These are phyloP conservation scores for Sclerotinia sclerotiorum DNA, from an alignment of 2,329 filamentous ascomycete species.

Conservation along the genomic window DNA sequence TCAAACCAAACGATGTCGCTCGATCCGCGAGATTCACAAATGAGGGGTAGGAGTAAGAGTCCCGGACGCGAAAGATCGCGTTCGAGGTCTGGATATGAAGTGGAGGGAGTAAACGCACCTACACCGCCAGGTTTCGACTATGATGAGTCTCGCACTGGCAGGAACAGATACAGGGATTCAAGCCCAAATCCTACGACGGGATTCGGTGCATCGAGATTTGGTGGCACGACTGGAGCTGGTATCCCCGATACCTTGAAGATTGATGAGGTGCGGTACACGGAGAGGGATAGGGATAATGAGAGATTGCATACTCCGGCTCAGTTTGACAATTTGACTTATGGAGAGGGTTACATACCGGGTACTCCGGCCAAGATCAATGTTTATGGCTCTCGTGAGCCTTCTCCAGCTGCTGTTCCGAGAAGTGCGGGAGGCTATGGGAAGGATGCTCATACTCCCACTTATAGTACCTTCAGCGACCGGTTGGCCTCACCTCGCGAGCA, in stretches of 20 bases:
- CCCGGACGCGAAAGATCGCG: constrained; percentile 36
- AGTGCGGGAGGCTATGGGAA: constrained; percentile 1
- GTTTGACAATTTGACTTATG: constrained; percentile 17
- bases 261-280: constrained; percentile 16
- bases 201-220: constrained; percentile 5
- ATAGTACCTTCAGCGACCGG: constrained; percentile 10
- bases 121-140: constrained; percentile 28
- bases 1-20: constrained; percentile 33
- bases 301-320: constrained; percentile 8
- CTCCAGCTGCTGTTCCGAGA: constrained; percentile 7
- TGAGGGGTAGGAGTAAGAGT: constrained; percentile 36
- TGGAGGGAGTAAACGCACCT: constrained; percentile 19
- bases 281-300: constrained; percentile 13
- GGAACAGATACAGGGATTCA: constrained; percentile 10
- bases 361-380: constrained; percentile 21
- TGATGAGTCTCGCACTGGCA: constrained; percentile 16
- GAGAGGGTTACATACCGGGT: constrained; percentile 15
- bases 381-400: constrained; percentile 15
- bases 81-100: constrained; percentile 27
- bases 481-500: constrained; percentile 15
- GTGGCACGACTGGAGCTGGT: constrained; percentile 22
- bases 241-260: constrained; percentile 22
- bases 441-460: constrained; percentile 5
- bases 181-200: not conserved
- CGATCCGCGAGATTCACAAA: constrained; percentile 37